phyloP scores from a whole-genome alignment of 805 yeast genomes.

The Suhomyces sp. region DNA sequence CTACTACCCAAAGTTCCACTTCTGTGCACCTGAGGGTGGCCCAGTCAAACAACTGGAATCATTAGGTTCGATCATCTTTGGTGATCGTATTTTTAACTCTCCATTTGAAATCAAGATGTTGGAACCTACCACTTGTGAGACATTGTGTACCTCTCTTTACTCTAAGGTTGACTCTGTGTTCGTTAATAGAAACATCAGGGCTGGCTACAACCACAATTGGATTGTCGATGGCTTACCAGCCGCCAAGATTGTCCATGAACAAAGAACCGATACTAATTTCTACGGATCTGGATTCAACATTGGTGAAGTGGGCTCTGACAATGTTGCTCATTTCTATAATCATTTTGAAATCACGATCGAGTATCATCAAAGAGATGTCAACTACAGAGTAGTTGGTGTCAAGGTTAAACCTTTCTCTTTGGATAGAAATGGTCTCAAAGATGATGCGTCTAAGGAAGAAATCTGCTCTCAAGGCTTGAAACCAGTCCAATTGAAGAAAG shows the following conservation, averaged over 20 bases:
- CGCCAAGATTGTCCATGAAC: slow-evolving; percentile 61
- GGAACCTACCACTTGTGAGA: slow-evolving; percentile 63
- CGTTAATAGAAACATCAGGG: slow-evolving; percentile 73
- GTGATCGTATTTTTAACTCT: slow-evolving; percentile 92
- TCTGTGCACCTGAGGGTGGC: slow-evolving; percentile 74
- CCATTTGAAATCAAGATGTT: slow-evolving; percentile 83
- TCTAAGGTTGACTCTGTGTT: slow-evolving; percentile 68
- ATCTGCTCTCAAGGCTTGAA: slow-evolving; percentile 31
- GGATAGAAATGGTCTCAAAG: slow-evolving; percentile 29
- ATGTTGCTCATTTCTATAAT: slow-evolving; percentile 64
- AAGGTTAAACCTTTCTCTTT: slow-evolving; percentile 68
- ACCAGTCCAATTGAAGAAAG: slow-evolving; percentile 51
- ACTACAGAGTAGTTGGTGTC: slow-evolving; percentile 88
- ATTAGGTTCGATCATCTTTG: slow-evolving; percentile 89
- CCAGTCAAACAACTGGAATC: slow-evolving; percentile 78
- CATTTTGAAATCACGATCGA: slow-evolving; percentile 80
- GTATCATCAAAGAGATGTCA: slow-evolving; percentile 72
- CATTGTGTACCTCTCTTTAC: slow-evolving; percentile 63
- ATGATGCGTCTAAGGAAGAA: slow-evolving; percentile 23
- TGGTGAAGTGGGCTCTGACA: slow-evolving; percentile 63
- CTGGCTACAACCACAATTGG: slow-evolving; percentile 90
- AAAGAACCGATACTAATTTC: slow-evolving; percentile 57
- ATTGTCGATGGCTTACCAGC: slow-evolving; percentile 93
- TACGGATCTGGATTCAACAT: slow-evolving; percentile 81
- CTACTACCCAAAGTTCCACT: slow-evolving; percentile 79